Base-by-base conservation (phyloP, 148 eudicot genomes). In the Amaranthus palmeri region DNA sequence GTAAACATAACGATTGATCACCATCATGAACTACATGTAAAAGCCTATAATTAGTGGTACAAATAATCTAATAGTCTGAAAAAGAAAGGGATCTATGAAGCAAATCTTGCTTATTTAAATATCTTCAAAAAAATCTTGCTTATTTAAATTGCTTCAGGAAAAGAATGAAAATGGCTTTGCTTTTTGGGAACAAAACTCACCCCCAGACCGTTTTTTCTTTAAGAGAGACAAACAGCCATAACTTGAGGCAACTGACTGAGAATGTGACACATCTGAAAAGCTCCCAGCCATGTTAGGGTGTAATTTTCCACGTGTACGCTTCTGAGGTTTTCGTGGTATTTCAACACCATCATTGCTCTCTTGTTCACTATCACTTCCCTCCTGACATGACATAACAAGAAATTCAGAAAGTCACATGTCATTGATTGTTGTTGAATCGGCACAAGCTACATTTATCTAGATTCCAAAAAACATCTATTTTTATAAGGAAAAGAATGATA, bases 281-380 rank as follows among this genome's bases (percentile, higher is more conserved):
- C 74, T 83, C 58, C 69, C 86, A 46, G 88, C 87, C 46, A 69
- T 67, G 80, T 72, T 81, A 54, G 86, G 81, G 50, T 72, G 89
- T 53, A 78, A 61, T 79, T 88, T 87, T 68, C 82, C 86, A 74
- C 86, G 87, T 67, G 75, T 74, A 78, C 88, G 96, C 81, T 92
- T 96, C 72, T 85, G 86, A 84, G 91, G 72, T 73, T 87, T 96
- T 44, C 86, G 88, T 53, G 86, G 81, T 65, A 82, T 63, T 79
- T 85, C 90, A 58, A 65, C 78, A 55, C 87, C 92, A 65, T 90
- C 99, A 79, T 87, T 92, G 85, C 93, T 92, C 81, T 96, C 99
- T 83, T 92, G 91, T 69, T 88, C 97, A 79, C 96, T 92, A 73
- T 90, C 93, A 60, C 92, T 96, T 77, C 88, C 99, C 78, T 79